Evolutionary conservation across 495 filamentous ascomycete genomes (phyloP).

Genomic region (Paragyromitra xinjiangensis): DNA sequence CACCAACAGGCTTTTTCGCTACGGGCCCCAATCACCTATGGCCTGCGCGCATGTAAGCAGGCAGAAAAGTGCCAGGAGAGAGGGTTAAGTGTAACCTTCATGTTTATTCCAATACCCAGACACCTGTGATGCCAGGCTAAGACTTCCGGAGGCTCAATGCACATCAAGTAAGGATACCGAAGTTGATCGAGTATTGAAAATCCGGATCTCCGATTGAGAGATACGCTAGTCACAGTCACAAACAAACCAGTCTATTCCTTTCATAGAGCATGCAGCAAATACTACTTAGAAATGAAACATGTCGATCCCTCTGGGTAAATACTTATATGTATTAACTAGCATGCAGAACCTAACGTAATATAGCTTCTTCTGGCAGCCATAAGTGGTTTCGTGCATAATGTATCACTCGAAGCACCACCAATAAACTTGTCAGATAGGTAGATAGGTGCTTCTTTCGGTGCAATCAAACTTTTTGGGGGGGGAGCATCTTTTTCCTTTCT

Average conservation of each 20-base stretch:
- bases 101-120: background rate
- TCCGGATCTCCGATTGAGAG: background rate
- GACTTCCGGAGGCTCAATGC: background rate
- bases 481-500: no score
- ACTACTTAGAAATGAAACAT: background rate
- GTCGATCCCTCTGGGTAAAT: background rate
- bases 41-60: background rate
- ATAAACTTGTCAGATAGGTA: background rate
- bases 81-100: background rate
- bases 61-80: background rate
- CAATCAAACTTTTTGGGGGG: no score
- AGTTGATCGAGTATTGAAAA: background rate
- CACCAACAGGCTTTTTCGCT: background rate
- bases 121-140: background rate
- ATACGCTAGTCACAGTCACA: background rate
- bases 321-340: background rate
- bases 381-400: background rate
- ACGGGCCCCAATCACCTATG: background rate
- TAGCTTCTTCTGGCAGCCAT: background rate
- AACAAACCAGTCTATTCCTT: background rate
- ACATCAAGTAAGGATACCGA: background rate
- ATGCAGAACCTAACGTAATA: background rate
- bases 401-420: background rate
- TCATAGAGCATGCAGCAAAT: background rate
- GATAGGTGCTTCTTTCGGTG: background rate